These are phyloP conservation scores for Xanthoconium separans DNA, from an alignment of 1,284 basidiomycete species.

Conservation along the genomic window DNA sequence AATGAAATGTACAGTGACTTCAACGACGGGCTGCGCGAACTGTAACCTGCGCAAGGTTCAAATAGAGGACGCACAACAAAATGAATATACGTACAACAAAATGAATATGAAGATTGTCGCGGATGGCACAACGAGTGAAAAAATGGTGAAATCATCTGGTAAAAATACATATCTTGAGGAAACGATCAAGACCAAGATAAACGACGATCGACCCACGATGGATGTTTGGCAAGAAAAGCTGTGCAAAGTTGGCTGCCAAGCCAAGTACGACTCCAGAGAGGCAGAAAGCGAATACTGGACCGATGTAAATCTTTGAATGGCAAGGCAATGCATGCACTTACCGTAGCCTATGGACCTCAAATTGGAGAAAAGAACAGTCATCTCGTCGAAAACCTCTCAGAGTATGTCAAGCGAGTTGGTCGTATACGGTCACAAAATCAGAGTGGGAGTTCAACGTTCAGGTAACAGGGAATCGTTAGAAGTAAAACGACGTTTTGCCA, in stretches of 20 bases:
- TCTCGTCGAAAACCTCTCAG: slow-evolving; percentile 20
- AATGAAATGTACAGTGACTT: slow-evolving; percentile 53
- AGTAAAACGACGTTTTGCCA: neutral
- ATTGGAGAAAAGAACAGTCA: slow-evolving; percentile 59
- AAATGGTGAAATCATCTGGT: slow-evolving; percentile 67
- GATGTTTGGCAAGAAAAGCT: slow-evolving; percentile 59
- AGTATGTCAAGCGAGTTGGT: slow-evolving; percentile 9
- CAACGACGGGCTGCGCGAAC: slow-evolving; percentile 66
- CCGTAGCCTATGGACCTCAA: slow-evolving; percentile 51
- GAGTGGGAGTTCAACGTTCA: slow-evolving; percentile 3
- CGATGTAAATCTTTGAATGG: slow-evolving; percentile 7
- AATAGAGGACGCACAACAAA: neutral
- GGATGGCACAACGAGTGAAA: slow-evolving; percentile 61
- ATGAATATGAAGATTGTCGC: slow-evolving; percentile 60
- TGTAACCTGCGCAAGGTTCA: slow-evolving; percentile 46
- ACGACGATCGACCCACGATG: slow-evolving; percentile 47
- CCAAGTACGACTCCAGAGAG: slow-evolving; percentile 68
- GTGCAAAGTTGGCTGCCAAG: slow-evolving; percentile 62
- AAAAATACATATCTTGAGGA: neutral
- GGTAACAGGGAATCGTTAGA: slow-evolving; percentile 21
- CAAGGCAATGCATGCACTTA: slow-evolving; percentile 25
- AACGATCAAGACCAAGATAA: neutral
- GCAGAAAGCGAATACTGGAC: slow-evolving; percentile 54
- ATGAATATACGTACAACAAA: slow-evolving; percentile 42
- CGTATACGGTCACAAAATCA: slow-evolving; percentile 26